Evolutionary conservation across 2,329 filamentous ascomycete genomes (phyloP), one percentile per base, ranked within the genome.

Genomic region (Orbilia blumenaviensis): DNA sequence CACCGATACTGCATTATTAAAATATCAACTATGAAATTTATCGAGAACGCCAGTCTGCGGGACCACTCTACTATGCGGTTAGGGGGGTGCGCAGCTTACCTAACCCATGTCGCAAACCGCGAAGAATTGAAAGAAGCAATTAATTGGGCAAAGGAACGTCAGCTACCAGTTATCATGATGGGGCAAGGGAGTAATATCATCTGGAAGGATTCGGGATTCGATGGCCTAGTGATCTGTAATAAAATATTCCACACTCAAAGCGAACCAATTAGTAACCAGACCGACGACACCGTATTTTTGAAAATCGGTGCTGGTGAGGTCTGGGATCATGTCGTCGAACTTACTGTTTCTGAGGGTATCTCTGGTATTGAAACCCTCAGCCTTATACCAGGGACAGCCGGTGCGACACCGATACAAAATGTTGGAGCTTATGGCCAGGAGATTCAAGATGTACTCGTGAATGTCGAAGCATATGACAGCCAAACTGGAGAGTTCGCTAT

Each of bases 381-480:
- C 38, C 41, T 60, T 3, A 60, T 68, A 34, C 64, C 64, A 38
- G 52, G 64, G 21, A 68, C 64, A 14, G 64, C 64, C 4, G 64
- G 64, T 3, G 64, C 64, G 32, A 68, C 64, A 4, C 64, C 64
- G 14, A 32, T 68, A 6, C 64, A 68, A n/a, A 68, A 68, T n/a
- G 52, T 68, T 41, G 64, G 64, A 14, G 64, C 64, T 4, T 68
- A 68, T 18, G 64, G 64, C 9, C 64, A 68, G 18, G 64, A 68
- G 48, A 68, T 68, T 38, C n/a, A 14, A 27, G 64, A 68, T 25
- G 36, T 41, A 4, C 41, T 68, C 7, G 52, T 68, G 18, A 61
- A 34, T 25, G 12, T 68, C 41, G 52, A 60, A 29, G 64, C 41
- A 2, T 61, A 60, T 25, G 64, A 67, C 38, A 44, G 6, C 9